Conservation (phyloP, 2,329 filamentous ascomycete species). For the Pestalotiopsis sp. region DNA sequence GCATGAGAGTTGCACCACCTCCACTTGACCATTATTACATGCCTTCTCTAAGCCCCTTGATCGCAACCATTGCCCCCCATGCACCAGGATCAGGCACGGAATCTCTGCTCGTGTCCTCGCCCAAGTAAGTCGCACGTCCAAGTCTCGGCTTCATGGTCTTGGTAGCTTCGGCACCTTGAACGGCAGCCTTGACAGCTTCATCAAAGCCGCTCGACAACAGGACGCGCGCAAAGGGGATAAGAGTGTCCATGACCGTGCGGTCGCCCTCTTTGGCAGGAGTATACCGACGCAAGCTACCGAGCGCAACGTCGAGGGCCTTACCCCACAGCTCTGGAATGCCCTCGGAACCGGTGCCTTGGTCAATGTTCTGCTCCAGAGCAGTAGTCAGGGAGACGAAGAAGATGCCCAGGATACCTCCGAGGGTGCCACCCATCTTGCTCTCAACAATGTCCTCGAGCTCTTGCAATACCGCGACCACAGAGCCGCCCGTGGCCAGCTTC, state of each 20-base stretch:
- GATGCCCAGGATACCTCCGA: constrained; percentile 36
- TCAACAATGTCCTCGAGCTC: constrained; percentile 59
- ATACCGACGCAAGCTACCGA: constrained; percentile 52
- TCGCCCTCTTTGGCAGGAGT: constrained; percentile 59
- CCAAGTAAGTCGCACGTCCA: constrained; percentile 71
- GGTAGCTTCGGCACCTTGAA: constrained; percentile 63
- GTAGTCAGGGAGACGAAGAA: constrained; percentile 50
- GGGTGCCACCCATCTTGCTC: constrained; percentile 51
- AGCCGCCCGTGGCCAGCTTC: constrained; percentile 43
- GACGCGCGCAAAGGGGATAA: constrained; percentile 56
- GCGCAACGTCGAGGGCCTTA: constrained; percentile 42
- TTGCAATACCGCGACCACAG: constrained; percentile 49
- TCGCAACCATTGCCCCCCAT: constrained; percentile 66
- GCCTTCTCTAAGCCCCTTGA: constrained; percentile 40
- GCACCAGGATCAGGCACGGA: constrained; percentile 71
- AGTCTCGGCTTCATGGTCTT: constrained; percentile 67
- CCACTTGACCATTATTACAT: constrained; percentile 17
- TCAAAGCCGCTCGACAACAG: constrained; percentile 54
- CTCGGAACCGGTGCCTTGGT: constrained; percentile 28
- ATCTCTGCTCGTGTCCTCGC: constrained; percentile 51
- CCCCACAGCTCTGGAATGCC: constrained; percentile 46
- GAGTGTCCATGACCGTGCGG: constrained; percentile 59
- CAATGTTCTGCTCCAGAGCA: constrained; percentile 39
- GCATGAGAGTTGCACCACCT: neutral
- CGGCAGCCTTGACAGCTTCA: constrained; percentile 60